These are phyloP conservation scores for Cyclocybe cylindracea DNA, from an alignment of 768 basidiomycete species.

Conservation along the genomic window DNA sequence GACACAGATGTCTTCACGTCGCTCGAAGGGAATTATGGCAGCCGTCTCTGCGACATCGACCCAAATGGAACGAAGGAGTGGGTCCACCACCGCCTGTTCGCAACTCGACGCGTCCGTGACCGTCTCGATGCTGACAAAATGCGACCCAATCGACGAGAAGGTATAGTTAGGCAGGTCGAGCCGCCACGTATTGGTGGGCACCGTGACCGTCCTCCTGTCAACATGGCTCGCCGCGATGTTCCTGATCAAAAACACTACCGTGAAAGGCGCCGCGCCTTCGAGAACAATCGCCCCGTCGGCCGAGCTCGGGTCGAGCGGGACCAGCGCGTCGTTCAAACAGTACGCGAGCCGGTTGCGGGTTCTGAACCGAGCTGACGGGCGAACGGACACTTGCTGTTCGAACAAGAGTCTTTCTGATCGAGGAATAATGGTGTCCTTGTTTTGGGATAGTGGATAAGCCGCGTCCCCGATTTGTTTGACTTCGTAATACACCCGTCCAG, in stretches of 20 bases:
- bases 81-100: constrained; percentile 69
- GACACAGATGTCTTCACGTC: constrained; percentile 81
- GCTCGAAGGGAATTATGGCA: constrained; percentile 82
- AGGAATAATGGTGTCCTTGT: constrained; percentile 62
- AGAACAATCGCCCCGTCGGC: constrained; percentile 67
- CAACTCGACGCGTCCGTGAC: constrained; percentile 83
- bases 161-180: constrained; percentile 67
- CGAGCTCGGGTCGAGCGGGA: constrained; percentile 49
- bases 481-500: constrained; percentile 87
- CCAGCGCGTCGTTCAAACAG: constrained; percentile 73
- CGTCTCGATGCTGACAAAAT: constrained; percentile 76
- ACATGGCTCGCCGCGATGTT: constrained; percentile 73
- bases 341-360: constrained; percentile 65
- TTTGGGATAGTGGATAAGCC: constrained; percentile 77
- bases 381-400: constrained; percentile 81
- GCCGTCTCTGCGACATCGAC: constrained; percentile 97
- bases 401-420: constrained; percentile 71
- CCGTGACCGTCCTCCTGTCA: constrained; percentile 55
- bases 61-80: constrained; percentile 64
- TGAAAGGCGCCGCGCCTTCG: constrained; percentile 87
- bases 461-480: constrained; percentile 87
- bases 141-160: constrained; percentile 80
- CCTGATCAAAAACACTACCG: constrained; percentile 70
- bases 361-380: constrained; percentile 82
- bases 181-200: constrained; percentile 61